Conservation (phyloP, 306 rosid species). For the Cucumis melo region DNA sequence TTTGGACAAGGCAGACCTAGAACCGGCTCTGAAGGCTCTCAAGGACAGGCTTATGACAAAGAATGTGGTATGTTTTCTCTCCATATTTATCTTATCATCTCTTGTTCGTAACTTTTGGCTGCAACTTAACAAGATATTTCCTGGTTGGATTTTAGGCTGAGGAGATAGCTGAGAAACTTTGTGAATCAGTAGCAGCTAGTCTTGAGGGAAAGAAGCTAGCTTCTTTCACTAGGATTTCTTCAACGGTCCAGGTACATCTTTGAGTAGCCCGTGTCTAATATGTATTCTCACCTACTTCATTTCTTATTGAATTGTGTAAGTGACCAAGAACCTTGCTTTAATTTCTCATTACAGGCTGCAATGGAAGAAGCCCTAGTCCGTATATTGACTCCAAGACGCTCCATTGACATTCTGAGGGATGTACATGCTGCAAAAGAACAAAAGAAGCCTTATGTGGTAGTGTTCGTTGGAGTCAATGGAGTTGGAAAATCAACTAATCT, state of each 20-base stretch:
- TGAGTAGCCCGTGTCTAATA: neutral
- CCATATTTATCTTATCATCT: neutral
- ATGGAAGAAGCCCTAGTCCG: slow-evolving; percentile 98
- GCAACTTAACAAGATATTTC: slow-evolving; percentile 12
- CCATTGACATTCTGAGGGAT: slow-evolving; percentile 90
- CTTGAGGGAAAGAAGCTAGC: slow-evolving; percentile 93
- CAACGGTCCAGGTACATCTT: slow-evolving; percentile 76
- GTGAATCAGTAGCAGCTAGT: slow-evolving; percentile 97
- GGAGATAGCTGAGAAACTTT: slow-evolving; percentile 96
- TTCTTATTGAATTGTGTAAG: neutral
- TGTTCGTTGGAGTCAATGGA: slow-evolving; percentile 95
- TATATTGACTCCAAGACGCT: slow-evolving; percentile 83
- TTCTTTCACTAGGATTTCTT: slow-evolving; percentile 90
- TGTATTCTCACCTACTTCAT: neutral
- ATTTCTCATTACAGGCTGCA: slow-evolving; percentile 40
- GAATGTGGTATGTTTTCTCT: slow-evolving; percentile 70
- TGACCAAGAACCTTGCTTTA: neutral
- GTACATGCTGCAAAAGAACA: slow-evolving; percentile 93
- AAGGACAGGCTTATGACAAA: slow-evolving; percentile 98
- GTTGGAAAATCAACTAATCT: slow-evolving; percentile 98
- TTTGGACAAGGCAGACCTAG: slow-evolving; percentile 89
- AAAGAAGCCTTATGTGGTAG: slow-evolving; percentile 88
- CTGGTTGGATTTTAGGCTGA: slow-evolving; percentile 54
- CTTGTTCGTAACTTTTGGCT: neutral
- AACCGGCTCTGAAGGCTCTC: slow-evolving; percentile 89